Evolutionary conservation across 495 filamentous ascomycete species (phyloP).

Genomic region (Aspergillus ellipticus): DNA sequence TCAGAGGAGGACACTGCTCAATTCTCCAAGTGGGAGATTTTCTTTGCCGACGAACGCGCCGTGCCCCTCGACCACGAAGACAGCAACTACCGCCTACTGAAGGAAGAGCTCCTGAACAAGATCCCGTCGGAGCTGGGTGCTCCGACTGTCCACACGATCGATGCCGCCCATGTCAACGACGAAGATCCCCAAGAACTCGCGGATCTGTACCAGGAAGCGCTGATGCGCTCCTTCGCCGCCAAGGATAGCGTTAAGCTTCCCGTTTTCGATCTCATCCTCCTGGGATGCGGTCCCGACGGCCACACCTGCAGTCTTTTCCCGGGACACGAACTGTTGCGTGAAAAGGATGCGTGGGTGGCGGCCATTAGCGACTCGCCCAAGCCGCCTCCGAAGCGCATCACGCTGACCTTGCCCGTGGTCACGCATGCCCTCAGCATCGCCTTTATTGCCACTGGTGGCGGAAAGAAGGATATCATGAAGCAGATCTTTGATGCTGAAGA

Average conservation of each 20-base stretch:
- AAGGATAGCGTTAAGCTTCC: slow-evolving; percentile 87
- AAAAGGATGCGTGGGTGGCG: slow-evolving; percentile 88
- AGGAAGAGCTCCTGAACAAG: slow-evolving; percentile 82
- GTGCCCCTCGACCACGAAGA: slow-evolving; percentile 89
- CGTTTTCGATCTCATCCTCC: slow-evolving; percentile 87
- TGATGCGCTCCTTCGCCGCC: slow-evolving; percentile 77
- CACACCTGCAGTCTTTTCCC: slow-evolving; percentile 98
- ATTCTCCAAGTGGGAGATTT: slow-evolving; percentile 93
- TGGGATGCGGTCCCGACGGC: slow-evolving; percentile 92
- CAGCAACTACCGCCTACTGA: slow-evolving; percentile 88
- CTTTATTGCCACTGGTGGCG: slow-evolving; percentile 84
- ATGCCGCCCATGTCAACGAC: slow-evolving; percentile 66
- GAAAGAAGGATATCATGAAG: slow-evolving; percentile 88
- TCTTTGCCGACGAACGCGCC: slow-evolving; percentile 95
- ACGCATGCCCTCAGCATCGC: slow-evolving; percentile 78
- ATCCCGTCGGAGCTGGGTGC: slow-evolving; percentile 61
- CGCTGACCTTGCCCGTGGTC: slow-evolving; percentile 84
- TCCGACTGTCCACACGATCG: slow-evolving; percentile 76
- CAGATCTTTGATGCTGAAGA: slow-evolving; percentile 81
- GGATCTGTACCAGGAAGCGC: slow-evolving; percentile 85
- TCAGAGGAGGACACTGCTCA: slow-evolving; percentile 58
- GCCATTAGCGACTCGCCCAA: slow-evolving; percentile 91
- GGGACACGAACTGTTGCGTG: slow-evolving; percentile 78
- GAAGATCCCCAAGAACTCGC: slow-evolving; percentile 88
- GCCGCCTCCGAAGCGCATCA: slow-evolving; percentile 86